Evolutionary conservation across 2,329 filamentous ascomycete genomes (phyloP), one percentile per base, ranked within the genome.

Genomic region (Cladobotryum mycophilum): DNA sequence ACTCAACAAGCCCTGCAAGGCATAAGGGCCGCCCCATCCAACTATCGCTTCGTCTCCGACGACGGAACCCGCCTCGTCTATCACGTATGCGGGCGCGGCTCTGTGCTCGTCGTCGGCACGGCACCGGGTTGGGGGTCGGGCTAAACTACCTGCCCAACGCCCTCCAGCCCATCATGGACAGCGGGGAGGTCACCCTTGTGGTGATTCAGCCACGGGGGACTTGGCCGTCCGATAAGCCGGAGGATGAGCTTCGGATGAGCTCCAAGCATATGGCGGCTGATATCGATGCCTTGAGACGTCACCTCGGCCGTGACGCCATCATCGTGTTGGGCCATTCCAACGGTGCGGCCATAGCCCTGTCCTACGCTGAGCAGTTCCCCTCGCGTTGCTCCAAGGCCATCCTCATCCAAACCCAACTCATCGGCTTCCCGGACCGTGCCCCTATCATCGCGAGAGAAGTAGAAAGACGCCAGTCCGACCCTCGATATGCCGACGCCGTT

Each of bases 101-200:
- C 42, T n/a, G 37, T 17, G 25, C 43, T 51, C 18, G 13, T 51
- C 35, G 12, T 51, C 34, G 48, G 5, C 43, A n/a, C 30, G 14
- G 14, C 34, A 3, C 48, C 48, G 11, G 48, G 48, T 18, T 51
- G 48, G 48, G 48, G 20, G 18, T 41, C 4, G 48, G 48, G 14
- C 40, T 51, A 18, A 51, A 51, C 48, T 51, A 51, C 33, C n/a
- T 51, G 14, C 42, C 35, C 18, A 46, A 43, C 36, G 18, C 15
- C 13, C 15, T 51, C 17, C 17, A 33, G 22, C 48, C 36, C 4
- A 2, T 51, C 30, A 22, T 46, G 5, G 48, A 40, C 43, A 36
- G 22, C 43, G 42, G 42, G 7, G 9, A 41, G 12, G 18, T 46
- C 2, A 51, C 48, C 11, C 15, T 51, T 18, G 20, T 46, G n/a